Conservation (phyloP, 2,329 filamentous ascomycete genomes). For the Fusarium nygamai region DNA sequence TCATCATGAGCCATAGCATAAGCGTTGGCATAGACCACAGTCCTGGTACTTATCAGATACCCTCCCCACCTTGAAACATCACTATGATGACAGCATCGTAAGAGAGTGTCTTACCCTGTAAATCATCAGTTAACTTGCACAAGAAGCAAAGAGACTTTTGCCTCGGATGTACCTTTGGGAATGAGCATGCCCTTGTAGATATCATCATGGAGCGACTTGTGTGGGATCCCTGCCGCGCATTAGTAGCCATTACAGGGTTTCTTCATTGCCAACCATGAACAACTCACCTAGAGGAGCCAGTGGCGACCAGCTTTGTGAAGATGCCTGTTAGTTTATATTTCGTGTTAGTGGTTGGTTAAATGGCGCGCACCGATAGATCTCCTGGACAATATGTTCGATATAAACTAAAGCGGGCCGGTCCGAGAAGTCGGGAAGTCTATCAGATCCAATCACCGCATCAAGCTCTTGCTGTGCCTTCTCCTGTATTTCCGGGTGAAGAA, state of each 20-base stretch:
- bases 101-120: conserved; percentile 31
- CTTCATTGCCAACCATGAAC: background rate
- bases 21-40: conserved; percentile 54
- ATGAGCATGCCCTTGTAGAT: conserved; percentile 67
- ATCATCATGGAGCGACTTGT: conserved; percentile 64
- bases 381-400: conserved; percentile 57
- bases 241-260: conserved; percentile 13
- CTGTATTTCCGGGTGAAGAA: conserved; percentile 56
- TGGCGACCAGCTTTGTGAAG: conserved; percentile 49
- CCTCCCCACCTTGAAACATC: background rate
- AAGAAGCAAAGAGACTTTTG: background rate
- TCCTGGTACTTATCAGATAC: conserved; percentile 40
- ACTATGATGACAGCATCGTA: background rate
- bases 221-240: conserved; percentile 56
- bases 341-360: background rate
- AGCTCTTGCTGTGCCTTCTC: conserved; percentile 57
- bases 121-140: background rate
- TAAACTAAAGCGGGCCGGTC: conserved; percentile 56
- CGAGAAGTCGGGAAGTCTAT: conserved; percentile 56
- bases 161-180: conserved; percentile 55
- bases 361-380: conserved; percentile 50
- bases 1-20: conserved; percentile 56
- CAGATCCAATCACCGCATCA: conserved; percentile 54
- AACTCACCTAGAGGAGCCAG: conserved; percentile 56
- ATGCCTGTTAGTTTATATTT: background rate